Base-by-base conservation (phyloP, 2,329 filamentous ascomycete species). In the Fusarium sororula region DNA sequence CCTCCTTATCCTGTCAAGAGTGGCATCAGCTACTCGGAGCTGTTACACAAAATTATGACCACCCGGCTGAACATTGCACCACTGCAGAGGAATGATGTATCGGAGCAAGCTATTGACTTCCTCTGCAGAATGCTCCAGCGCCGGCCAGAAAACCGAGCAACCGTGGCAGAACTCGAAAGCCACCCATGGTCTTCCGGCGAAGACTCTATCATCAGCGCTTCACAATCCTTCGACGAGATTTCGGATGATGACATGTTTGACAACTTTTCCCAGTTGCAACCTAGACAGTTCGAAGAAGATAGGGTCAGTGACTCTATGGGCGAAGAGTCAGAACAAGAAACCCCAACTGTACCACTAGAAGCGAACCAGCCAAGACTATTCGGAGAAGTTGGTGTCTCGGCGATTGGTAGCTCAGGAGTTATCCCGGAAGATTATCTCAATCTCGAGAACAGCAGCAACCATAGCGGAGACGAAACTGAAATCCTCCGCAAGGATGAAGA, bases 21-120 rank as follows among this genome's bases (percentile, higher is more conserved):
- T 35, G 94, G 94, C 75, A 90, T 92, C 57, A 92, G 90, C 72
- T 93, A 96, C 70, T 91, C 91, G 8, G 92, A 94, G 76, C 91
- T 98, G 83, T 89, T 98, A 66, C 87, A 94, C 70, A 93, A 91
- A 73, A 96, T 98, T 80, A 98, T 98, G 93, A 94, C 91, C 10
- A 91, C 88, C 7, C 86, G 90, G 1, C 84, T 96, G 11, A 90
- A 97, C 76, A 88, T 90, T 18, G 81, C 84, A 20, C 90, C 94
- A 2, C 85, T 98, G 30, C 83, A 88, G 15, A 80, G 84, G 11
- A 83, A 82, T 15, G 84, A 85, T 0, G 85, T 96, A 13, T 94
- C 94, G 0, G 84, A 88, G 4, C 81, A 85, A 5, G 93, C 92
- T 17, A 90, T 97, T 54, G 89, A 95, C 73, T 93, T 98, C 75